Percentiles rank a stretch among this genome's conserved stretches.
Conservation (phyloP, 2,329 filamentous ascomycete genomes). For the Gremmenia infestans region DNA sequence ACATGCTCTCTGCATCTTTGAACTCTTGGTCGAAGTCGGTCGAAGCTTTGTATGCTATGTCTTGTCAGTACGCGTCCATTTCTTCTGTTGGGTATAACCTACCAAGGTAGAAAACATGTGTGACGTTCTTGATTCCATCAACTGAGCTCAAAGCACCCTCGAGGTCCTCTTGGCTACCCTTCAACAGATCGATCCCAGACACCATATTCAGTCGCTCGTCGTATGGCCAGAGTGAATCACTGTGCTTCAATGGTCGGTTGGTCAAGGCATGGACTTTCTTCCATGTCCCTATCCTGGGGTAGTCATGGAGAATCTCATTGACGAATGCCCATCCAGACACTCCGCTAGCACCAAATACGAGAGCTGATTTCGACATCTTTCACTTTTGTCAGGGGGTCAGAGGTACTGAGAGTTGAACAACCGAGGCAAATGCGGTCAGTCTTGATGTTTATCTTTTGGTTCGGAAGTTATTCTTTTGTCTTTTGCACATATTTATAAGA, state of each 20-base stretch:
- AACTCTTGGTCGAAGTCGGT: slow-evolving; percentile 35
- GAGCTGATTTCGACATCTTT: slow-evolving; percentile 7
- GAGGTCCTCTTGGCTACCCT: slow-evolving; percentile 35
- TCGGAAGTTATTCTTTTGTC: neutral
- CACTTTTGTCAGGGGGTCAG: neutral
- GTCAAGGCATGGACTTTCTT: slow-evolving; percentile 42
- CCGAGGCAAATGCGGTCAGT: too few species aligned
- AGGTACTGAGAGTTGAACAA: too few species aligned
- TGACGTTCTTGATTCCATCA: slow-evolving; percentile 34
- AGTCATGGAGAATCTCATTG: slow-evolving; percentile 42
- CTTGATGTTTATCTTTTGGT: too few species aligned
- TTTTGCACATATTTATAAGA: neutral
- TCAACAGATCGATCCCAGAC: slow-evolving; percentile 38
- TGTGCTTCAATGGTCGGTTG: slow-evolving; percentile 37
- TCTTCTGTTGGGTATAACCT: slow-evolving; percentile 1
- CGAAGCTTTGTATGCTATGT: slow-evolving; percentile 37
- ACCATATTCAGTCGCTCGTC: slow-evolving; percentile 37
- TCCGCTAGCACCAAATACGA: slow-evolving; percentile 40
- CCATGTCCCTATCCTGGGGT: slow-evolving; percentile 40
- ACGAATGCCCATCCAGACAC: slow-evolving; percentile 46
- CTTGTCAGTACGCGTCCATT: neutral
- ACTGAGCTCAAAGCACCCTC: slow-evolving; percentile 33
- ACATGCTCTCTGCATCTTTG: slow-evolving; percentile 38
- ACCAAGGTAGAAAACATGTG: slow-evolving; percentile 40
- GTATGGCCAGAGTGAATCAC: slow-evolving; percentile 35